Evolutionary conservation across 139 green algal species (phyloP).

Genomic region (Auxenochlorella protothecoides): DNA sequence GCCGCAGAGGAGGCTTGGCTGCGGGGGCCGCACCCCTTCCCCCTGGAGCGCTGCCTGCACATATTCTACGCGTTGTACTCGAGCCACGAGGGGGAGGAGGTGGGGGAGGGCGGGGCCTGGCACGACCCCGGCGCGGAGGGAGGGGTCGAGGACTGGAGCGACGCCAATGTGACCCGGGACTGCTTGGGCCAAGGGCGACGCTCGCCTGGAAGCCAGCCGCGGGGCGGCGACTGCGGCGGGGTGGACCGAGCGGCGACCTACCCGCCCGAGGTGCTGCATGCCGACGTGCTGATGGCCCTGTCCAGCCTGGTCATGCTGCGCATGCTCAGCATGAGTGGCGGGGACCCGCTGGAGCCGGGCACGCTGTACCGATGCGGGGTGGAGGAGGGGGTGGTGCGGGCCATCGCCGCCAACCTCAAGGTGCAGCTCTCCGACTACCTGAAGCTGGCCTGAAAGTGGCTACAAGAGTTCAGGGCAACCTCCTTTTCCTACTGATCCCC

Average conservation of each 20-base stretch:
- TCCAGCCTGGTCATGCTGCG: constrained; percentile 29
- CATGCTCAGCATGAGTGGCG: constrained; percentile 24
- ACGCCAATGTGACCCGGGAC: not conserved
- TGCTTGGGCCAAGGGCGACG: not conserved
- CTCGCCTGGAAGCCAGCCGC: not conserved
- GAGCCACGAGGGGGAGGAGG: constrained; percentile 8
- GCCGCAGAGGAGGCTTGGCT: constrained; percentile 34
- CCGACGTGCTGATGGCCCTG: constrained; percentile 22
- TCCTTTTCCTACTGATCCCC: too few relatives aligned
- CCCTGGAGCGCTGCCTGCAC: constrained; percentile 45
- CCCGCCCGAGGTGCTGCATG: constrained; percentile 7
- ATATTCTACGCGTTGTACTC: constrained; percentile 42
- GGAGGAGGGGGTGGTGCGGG: constrained; percentile 17
- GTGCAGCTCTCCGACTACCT: constrained; percentile 30
- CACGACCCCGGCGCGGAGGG: not conserved
- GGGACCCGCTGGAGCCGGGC: constrained; percentile 22
- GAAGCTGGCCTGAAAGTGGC: constrained; percentile 6
- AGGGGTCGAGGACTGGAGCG: not conserved
- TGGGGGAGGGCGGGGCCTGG: constrained; percentile 2
- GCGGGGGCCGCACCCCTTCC: constrained; percentile 43
- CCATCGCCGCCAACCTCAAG: constrained; percentile 26
- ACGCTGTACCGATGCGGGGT: constrained; percentile 34
- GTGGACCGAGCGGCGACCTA: too few relatives aligned
- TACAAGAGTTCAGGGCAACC: too few relatives aligned
- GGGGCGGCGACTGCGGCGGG: not conserved